Base-by-base conservation (phyloP, 2,329 filamentous ascomycete species). In the Rhynchosporium graminicola region DNA sequence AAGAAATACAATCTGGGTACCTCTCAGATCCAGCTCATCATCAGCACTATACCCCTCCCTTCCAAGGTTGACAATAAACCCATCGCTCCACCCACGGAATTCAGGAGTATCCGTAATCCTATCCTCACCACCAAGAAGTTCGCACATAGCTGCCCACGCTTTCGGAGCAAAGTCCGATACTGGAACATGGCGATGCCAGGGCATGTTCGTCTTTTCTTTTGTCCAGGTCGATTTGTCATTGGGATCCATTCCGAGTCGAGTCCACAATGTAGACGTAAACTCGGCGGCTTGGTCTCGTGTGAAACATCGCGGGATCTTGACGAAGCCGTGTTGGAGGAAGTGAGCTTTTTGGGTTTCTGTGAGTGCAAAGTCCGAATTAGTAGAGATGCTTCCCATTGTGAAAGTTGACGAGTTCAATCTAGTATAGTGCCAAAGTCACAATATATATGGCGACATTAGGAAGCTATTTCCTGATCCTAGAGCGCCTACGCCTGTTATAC, bases 61-160 rank as follows among this genome's bases (percentile, higher is more conserved):
- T 12, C 88, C 88, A 7, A 90, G 79, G 74, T 90, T 90, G 46
- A 90, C 86, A 69, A 90, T 90, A 61, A 90, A 81, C 3, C 81
- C 81, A 75, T 90, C 87, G 66, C 80, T 80, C 87, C 87, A 90
- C n/a, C 76, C 72, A n/a, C 79, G 79, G 33, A 79, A 82, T 2
- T 46, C 55, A 26, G 40, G 56, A 28, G 76, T 71, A 4, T 77
- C 75, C 1, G 75, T 72, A 40, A 88, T 75, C 7, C 80, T 79
- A 40, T 83, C 82, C 65, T 86, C 83, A 61, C 87, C 87, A 59
- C 87, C 87, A 62, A 87, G 82, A 9, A 90, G 80, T 73, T 87
- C 82, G 73, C 83, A 85, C 65, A 90, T 88, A 20, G 85, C 86
- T 0, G 79, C 76, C 87, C 87, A 90, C 2, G 86, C 87, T 64